Conservation (phyloP, 2,329 filamentous ascomycete species). For the Arthrinium puccinioides region DNA sequence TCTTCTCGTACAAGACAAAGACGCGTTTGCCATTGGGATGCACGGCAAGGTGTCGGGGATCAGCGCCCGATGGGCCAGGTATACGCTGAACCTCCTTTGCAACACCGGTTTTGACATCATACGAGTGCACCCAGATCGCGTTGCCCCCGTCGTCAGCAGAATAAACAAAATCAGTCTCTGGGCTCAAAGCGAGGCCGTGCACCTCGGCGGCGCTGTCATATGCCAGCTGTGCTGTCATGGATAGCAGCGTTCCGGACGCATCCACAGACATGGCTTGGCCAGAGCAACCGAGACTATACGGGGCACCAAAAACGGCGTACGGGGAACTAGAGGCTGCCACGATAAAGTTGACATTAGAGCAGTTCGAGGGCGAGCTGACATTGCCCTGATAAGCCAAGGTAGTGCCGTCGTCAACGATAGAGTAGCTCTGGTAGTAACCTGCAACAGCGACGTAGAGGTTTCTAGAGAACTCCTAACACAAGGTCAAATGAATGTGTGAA, state of each 20-base stretch:
- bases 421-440: conserved; percentile 12
- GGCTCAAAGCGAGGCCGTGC: conserved; percentile 16
- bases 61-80: conserved; percentile 11
- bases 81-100: conserved; percentile 12
- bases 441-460: conserved; percentile 14
- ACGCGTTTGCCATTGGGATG: conserved; percentile 19
- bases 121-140: conserved; percentile 20
- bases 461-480: neutral
- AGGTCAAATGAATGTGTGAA: neutral
- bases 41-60: conserved; percentile 19
- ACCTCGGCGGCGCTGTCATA: conserved; percentile 15
- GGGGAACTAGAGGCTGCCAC: conserved; percentile 7
- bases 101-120: conserved; percentile 12
- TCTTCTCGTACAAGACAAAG: conserved; percentile 20
- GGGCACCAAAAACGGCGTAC: conserved; percentile 14
- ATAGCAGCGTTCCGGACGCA: conserved; percentile 8
- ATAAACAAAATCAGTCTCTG: conserved; percentile 19
- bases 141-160: conserved; percentile 23
- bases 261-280: conserved; percentile 14
- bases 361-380: conserved; percentile 9
- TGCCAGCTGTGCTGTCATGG: conserved; percentile 9
- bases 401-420: conserved; percentile 9
- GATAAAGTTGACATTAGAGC: conserved; percentile 12
- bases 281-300: conserved; percentile 14
- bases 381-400: conserved; percentile 10